Percentiles rank a stretch among this genome's conserved stretches.
Evolutionary conservation across 345 rosid species (phyloP).

Genomic region (Kernera saxatilis): DNA sequence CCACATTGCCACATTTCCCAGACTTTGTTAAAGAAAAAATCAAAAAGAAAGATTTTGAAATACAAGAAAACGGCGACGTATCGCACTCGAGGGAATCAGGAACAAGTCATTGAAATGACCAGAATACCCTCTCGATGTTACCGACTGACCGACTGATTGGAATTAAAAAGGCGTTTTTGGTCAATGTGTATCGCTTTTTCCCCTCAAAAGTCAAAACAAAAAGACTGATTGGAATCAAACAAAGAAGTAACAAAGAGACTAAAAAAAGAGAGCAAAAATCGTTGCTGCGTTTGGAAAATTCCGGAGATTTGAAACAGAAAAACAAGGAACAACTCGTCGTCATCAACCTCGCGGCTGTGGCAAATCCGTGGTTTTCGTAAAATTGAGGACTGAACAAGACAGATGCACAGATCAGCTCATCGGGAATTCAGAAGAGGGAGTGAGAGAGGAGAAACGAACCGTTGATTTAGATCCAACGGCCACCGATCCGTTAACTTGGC

Average conservation of each 20-base stretch:
- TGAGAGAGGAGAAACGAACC: conserved; percentile 29
- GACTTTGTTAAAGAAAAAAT: not conserved
- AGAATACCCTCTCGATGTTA: too few species aligned
- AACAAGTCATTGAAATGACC: too few species aligned
- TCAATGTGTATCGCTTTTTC: not conserved
- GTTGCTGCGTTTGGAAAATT: not conserved
- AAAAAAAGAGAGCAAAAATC: not conserved
- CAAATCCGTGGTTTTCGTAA: too few species aligned
- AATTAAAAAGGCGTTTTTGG: not conserved
- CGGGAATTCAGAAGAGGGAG: too few species aligned
- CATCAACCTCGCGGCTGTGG: too few species aligned
- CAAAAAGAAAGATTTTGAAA: too few species aligned
- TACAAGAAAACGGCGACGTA: too few species aligned
- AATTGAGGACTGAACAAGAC: too few species aligned
- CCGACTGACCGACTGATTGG: too few species aligned
- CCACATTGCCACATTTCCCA: not conserved
- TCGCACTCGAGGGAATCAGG: too few species aligned
- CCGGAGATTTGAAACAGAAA: not conserved
- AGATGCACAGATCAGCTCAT: too few species aligned
- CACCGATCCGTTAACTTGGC: conserved; percentile 21
- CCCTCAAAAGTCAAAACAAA: not conserved
- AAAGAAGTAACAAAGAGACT: not conserved
- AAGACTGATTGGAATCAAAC: not conserved
- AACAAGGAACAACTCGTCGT: too few species aligned
- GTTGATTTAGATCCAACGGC: conserved; percentile 54